phyloP scores from a whole-genome alignment of 768 basidiomycete genomes.

The Lentinula detonsa region DNA sequence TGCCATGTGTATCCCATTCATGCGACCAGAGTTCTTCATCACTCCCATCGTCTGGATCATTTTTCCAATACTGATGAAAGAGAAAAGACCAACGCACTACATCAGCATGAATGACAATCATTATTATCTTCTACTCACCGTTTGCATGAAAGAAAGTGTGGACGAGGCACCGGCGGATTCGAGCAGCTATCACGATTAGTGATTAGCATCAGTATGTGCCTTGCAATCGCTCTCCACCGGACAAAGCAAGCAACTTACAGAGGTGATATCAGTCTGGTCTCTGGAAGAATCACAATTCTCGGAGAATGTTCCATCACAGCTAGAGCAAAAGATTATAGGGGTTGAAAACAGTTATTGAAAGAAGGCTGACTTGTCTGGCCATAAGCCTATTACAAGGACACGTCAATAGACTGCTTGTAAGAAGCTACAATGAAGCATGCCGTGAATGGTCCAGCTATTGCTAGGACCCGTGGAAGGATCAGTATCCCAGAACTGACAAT shows the following conservation, averaged over 20 bases:
- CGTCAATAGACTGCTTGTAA: not conserved
- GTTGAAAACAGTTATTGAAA: not conserved
- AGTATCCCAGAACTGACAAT: conserved; percentile 65
- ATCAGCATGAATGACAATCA: not conserved
- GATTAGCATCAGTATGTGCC: not conserved
- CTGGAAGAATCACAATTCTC: conserved; percentile 41
- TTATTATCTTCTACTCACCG: conserved; percentile 15
- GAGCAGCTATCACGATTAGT: conserved; percentile 37
- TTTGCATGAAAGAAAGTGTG: conserved; percentile 55
- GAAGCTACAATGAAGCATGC: conserved; percentile 25
- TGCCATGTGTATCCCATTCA: conserved; percentile 70
- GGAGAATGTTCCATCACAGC: conserved; percentile 46
- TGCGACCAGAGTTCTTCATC: conserved; percentile 73
- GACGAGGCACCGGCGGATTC: conserved; percentile 48
- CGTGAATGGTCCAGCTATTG: conserved; percentile 72
- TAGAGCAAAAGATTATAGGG: conserved; percentile 15
- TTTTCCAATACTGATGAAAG: conserved; percentile 48
- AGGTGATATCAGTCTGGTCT: conserved; percentile 35
- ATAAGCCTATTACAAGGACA: conserved; percentile 38
- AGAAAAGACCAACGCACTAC: conserved; percentile 21
- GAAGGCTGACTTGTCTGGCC: conserved; percentile 52
- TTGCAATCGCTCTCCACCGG: not conserved
- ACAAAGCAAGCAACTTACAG: conserved; percentile 20
- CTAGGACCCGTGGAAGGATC: conserved; percentile 54
- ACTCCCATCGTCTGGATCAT: conserved; percentile 38